Evolutionary conservation across 352 stramenopile species (phyloP).

Genomic region (Pythium aristosporum): DNA sequence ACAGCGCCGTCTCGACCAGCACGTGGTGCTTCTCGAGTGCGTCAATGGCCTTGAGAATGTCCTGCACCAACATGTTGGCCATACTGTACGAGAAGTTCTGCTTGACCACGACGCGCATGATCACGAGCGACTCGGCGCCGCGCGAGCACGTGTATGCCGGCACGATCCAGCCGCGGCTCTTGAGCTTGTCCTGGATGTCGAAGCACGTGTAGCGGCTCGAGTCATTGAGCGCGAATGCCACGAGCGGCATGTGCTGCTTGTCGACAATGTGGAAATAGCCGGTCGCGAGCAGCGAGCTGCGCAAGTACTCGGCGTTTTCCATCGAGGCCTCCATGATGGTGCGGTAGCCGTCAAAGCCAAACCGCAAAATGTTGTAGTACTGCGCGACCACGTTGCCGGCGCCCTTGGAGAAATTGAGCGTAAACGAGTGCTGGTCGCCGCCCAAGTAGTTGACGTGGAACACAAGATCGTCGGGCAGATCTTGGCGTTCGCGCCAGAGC

Average conservation of each 20-base stretch:
- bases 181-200: slow-evolving; percentile 90
- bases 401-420: slow-evolving; percentile 93
- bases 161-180: slow-evolving; percentile 86
- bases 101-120: slow-evolving; percentile 91
- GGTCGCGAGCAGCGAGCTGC: slow-evolving; percentile 67
- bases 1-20: slow-evolving; percentile 73
- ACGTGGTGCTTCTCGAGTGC: slow-evolving; percentile 77
- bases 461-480: slow-evolving; percentile 85
- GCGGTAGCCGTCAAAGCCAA: slow-evolving; percentile 89
- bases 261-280: slow-evolving; percentile 88
- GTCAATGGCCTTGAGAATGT: slow-evolving; percentile 86
- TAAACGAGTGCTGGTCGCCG: slow-evolving; percentile 90
- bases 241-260: slow-evolving; percentile 90
- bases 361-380: slow-evolving; percentile 94
- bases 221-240: slow-evolving; percentile 85
- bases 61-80: slow-evolving; percentile 85
- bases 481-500: slow-evolving; percentile 79
- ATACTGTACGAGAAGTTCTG: slow-evolving; percentile 90
- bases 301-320: slow-evolving; percentile 81
- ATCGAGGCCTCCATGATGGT: slow-evolving; percentile 90
- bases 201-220: slow-evolving; percentile 84
- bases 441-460: slow-evolving; percentile 93
- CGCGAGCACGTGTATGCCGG: slow-evolving; percentile 88
- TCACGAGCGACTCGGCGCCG: slow-evolving; percentile 78
- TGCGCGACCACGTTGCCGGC: slow-evolving; percentile 88